Conservation (phyloP, 345 rosid species). For the Cardamine resedifolia region DNA sequence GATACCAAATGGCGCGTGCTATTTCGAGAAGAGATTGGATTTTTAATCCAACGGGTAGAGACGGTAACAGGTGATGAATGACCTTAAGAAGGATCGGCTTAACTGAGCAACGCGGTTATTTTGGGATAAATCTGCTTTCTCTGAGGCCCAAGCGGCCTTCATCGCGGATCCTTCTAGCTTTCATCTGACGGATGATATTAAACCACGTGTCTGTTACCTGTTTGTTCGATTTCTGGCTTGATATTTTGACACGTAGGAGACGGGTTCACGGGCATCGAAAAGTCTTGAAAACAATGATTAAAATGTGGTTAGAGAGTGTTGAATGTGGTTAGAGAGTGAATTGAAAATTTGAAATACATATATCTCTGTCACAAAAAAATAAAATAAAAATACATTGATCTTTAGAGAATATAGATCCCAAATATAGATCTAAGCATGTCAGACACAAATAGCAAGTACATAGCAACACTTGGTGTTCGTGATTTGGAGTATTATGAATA, state of each 20-base stretch:
- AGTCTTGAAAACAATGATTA: neutral
- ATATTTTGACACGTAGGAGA: constrained; percentile 4
- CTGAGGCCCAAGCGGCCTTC: constrained; percentile 9
- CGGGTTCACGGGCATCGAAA: neutral
- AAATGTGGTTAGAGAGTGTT: neutral
- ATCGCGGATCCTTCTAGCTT: neutral
- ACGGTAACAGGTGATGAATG: constrained; percentile 13
- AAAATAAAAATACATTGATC: too few species aligned
- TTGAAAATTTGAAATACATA: too few species aligned
- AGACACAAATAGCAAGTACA: too few species aligned
- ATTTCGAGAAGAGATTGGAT: neutral
- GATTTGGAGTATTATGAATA: too few species aligned
- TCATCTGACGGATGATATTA: neutral
- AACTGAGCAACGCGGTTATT: constrained; percentile 13
- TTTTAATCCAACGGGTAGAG: neutral
- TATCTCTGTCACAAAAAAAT: too few species aligned
- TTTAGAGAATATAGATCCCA: too few species aligned
- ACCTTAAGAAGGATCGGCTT: neutral
- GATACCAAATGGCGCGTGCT: constrained; percentile 1
- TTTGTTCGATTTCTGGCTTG: neutral
- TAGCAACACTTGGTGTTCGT: too few species aligned
- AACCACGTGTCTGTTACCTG: neutral
- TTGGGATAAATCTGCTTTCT: neutral
- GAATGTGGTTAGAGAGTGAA: neutral
- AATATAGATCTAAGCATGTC: too few species aligned